phyloP scores from a whole-genome alignment of 2,329 filamentous ascomycete genomes.

The Dendryphion nanum region DNA sequence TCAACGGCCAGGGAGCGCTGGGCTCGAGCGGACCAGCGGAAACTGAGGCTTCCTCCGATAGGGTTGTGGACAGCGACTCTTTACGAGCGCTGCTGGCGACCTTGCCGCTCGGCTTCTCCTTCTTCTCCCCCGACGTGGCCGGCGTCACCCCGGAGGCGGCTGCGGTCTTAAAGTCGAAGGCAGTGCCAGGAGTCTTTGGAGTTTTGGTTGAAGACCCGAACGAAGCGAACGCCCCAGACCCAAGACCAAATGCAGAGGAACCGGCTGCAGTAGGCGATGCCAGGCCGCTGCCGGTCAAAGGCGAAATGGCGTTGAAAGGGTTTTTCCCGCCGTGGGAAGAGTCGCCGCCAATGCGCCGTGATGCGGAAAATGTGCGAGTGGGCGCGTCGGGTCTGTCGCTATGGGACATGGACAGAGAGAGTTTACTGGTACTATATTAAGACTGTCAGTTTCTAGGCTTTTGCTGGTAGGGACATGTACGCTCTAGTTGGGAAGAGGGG shows the following conservation, averaged over 20 bases:
- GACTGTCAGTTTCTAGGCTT: conserved; percentile 27
- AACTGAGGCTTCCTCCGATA: conserved; percentile 39
- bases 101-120: conserved; percentile 37
- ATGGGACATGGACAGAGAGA: conserved; percentile 76
- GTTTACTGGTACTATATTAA: conserved; percentile 73
- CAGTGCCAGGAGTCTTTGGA: conserved; percentile 78
- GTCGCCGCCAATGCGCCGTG: conserved; percentile 74
- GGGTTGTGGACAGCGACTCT: conserved; percentile 26
- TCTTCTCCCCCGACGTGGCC: conserved; percentile 63
- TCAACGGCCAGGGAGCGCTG: conserved; percentile 56
- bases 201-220: conserved; percentile 81
- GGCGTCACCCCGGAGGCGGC: conserved; percentile 46
- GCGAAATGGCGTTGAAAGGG: conserved; percentile 74
- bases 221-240: conserved; percentile 94
- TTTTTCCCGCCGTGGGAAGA: conserved; percentile 75
- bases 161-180: conserved; percentile 72
- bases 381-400: conserved; percentile 53
- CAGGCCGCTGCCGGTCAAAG: conserved; percentile 62
- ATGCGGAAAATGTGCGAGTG: conserved; percentile 62
- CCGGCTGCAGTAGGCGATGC: conserved; percentile 74
- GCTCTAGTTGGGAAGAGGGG: too few relatives aligned
- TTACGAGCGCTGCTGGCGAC: conserved; percentile 34
- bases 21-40: conserved; percentile 39
- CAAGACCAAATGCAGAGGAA: conserved; percentile 88
- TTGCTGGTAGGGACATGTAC: too few relatives aligned